A percentile compares a stretch with the other conserved stretches of the same genome.
Conservation (phyloP, 139 green algal species). For the Raphidocelis subcapitata region DNA sequence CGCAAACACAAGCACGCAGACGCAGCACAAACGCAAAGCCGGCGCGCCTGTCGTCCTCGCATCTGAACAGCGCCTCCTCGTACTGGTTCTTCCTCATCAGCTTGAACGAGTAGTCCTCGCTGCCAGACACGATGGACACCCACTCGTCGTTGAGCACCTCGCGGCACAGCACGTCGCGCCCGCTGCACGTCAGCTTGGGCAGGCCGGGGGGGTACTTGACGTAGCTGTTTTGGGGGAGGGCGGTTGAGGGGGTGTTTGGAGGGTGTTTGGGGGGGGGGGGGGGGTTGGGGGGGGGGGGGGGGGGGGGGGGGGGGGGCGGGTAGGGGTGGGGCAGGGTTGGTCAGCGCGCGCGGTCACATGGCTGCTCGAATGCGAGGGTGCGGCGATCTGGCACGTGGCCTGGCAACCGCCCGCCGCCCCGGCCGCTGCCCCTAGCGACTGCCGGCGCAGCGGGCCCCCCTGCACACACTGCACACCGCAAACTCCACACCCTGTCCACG, state of each 20-base stretch:
- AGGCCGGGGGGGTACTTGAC: conserved; percentile 86
- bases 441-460: too few relatives aligned
- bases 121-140: conserved; percentile 93
- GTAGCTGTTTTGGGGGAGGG: conserved; percentile 64
- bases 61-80: conserved; percentile 83
- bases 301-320: too few relatives aligned
- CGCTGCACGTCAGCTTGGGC: conserved; percentile 58
- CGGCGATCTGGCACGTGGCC: too few relatives aligned
- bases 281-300: too few relatives aligned
- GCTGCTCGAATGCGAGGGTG: neutral
- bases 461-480: too few relatives aligned
- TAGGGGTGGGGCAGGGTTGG: too few relatives aligned
- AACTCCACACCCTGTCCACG: too few relatives aligned
- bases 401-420: too few relatives aligned
- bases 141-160: conserved; percentile 88
- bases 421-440: too few relatives aligned
- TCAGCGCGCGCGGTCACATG: conserved; percentile 1
- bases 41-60: conserved; percentile 98
- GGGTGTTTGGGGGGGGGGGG: too few relatives aligned
- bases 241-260: neutral
- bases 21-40: too few relatives aligned
- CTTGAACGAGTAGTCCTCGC: conserved; percentile 68
- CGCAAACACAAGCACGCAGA: too few relatives aligned
- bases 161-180: conserved; percentile 46
- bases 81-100: conserved; percentile 99